These are phyloP conservation scores for Bryoglossum gracile DNA, from an alignment of 495 filamentous ascomycete species.

Conservation along the genomic window DNA sequence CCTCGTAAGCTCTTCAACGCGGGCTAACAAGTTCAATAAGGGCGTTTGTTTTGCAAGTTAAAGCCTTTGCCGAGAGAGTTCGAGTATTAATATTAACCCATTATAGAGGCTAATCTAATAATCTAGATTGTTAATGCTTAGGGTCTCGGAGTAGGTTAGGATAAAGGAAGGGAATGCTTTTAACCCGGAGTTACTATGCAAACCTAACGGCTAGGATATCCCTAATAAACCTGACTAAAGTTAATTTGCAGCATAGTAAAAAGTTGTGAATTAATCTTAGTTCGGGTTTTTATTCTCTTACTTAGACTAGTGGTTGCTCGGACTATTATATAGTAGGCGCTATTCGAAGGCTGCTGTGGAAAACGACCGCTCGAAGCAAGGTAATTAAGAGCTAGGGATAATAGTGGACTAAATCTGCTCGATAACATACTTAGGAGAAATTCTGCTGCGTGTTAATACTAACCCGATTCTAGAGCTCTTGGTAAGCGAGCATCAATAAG, in stretches of 20 bases:
- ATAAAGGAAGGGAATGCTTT: not conserved
- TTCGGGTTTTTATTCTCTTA: not conserved
- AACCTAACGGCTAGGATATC: not conserved
- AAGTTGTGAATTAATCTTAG: not conserved
- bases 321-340: not conserved
- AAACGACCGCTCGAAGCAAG: not conserved
- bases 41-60: conserved; percentile 13
- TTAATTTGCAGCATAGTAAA: not conserved
- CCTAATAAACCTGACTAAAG: not conserved
- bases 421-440: no score
- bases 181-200: not conserved
- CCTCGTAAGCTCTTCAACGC: conserved; percentile 20
- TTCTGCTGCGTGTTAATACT: no score
- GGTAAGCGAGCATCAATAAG: no score
- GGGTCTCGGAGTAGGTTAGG: not conserved
- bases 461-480: no score
- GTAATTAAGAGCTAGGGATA: not conserved
- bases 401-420: not conserved
- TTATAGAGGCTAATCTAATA: conserved; percentile 14
- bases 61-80: conserved; percentile 11
- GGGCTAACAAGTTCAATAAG: conserved; percentile 1
- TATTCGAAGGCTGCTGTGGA: not conserved
- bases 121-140: conserved; percentile 13
- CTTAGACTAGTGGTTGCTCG: not conserved
- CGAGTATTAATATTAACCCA: conserved; percentile 16